phyloP scores from a whole-genome alignment of 176 grass and related monocot species.

The Thinopyrum elongatum region DNA sequence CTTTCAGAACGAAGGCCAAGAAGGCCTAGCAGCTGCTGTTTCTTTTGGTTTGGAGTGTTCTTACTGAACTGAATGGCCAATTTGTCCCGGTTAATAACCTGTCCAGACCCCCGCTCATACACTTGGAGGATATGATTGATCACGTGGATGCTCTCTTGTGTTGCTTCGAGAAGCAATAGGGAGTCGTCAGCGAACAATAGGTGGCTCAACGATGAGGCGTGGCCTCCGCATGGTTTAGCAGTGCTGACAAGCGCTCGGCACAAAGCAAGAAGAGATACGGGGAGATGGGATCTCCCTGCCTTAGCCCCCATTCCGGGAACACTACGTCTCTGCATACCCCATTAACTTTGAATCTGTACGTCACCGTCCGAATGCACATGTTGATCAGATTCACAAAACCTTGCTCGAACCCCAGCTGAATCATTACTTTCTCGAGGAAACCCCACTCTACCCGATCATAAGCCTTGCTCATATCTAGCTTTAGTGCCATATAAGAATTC shows the following conservation, averaged over 20 bases:
- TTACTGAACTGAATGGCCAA: neutral
- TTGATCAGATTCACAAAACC: neutral
- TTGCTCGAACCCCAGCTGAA: neutral
- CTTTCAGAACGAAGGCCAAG: neutral
- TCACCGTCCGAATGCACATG: neutral
- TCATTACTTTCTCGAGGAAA: neutral
- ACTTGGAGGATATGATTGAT: neutral
- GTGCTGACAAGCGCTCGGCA: no score
- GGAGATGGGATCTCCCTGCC: neutral
- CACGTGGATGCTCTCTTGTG: neutral
- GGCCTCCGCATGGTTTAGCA: neutral
- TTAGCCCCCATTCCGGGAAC: no score
- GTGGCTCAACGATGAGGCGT: neutral
- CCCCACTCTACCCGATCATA: neutral
- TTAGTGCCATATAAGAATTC: neutral
- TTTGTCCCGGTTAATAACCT: neutral
- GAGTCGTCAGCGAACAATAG: neutral
- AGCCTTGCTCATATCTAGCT: neutral
- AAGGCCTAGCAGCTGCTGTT: neutral
- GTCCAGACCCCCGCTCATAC: neutral
- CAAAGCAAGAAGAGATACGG: neutral
- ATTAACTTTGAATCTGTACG: neutral
- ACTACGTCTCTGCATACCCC: neutral
- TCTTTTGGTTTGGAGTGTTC: neutral
- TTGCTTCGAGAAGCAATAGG: neutral